Evolutionary conservation across 345 rosid genomes (phyloP).

Genomic region (Linum usitatissimum): DNA sequence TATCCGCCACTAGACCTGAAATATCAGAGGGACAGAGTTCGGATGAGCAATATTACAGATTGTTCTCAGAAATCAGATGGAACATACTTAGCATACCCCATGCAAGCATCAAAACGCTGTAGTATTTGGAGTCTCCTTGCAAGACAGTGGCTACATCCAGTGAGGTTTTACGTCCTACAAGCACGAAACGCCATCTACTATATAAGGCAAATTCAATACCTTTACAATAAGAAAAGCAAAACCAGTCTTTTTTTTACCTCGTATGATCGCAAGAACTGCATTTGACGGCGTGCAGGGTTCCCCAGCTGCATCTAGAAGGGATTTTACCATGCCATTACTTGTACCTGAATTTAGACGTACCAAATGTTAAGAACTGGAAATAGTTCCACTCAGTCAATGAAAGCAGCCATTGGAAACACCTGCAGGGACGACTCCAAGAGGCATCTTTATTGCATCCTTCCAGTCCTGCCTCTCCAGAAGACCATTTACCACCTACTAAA

Average conservation of each 20-base stretch:
- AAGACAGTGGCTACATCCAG: constrained; percentile 76
- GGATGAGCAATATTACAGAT: constrained; percentile 1
- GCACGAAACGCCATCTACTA: constrained; percentile 11
- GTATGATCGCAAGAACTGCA: constrained; percentile 65
- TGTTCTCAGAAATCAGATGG: not conserved
- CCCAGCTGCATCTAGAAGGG: constrained; percentile 66
- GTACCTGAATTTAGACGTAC: constrained; percentile 49
- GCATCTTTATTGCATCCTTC: constrained; percentile 61
- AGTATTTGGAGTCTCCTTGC: constrained; percentile 60
- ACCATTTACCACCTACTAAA: constrained; percentile 95
- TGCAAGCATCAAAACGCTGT: constrained; percentile 87
- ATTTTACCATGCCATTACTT: constrained; percentile 89
- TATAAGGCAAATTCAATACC: constrained; percentile 1
- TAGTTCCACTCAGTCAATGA: not conserved
- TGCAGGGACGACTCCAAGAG: constrained; percentile 83
- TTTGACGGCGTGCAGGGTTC: constrained; percentile 50
- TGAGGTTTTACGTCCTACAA: constrained; percentile 54
- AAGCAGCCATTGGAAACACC: constrained; percentile 30
- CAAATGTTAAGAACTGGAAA: not conserved
- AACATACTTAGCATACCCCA: constrained; percentile 50
- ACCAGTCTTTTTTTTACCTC: constrained; percentile 39
- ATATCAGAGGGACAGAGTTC: constrained; percentile 1
- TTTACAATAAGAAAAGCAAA: constrained; percentile 2
- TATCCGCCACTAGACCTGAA: constrained; percentile 87
- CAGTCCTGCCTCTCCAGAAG: constrained; percentile 85